Conservation (phyloP, 768 basidiomycete genomes). For the Kondoa subrosea region DNA sequence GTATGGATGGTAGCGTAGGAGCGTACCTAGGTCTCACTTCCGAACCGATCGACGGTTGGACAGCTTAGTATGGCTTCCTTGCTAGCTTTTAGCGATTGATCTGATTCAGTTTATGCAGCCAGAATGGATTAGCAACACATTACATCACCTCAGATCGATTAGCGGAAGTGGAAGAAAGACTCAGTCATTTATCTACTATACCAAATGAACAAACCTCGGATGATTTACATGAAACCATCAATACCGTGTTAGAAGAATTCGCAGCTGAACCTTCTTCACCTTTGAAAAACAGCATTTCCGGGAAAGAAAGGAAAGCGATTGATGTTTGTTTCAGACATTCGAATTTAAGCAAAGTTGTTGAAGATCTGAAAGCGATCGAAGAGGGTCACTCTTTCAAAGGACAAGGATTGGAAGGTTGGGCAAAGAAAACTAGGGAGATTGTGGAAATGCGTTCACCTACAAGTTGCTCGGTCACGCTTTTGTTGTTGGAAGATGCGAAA, state of each 20-base stretch:
- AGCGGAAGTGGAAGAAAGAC: slow-evolving; percentile 32
- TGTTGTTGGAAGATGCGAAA: slow-evolving; percentile 57
- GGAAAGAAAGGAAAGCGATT: slow-evolving; percentile 53
- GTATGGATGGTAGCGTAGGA: slow-evolving; percentile 77
- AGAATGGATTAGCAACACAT: slow-evolving; percentile 86
- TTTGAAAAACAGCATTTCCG: slow-evolving; percentile 33
- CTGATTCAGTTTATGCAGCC: slow-evolving; percentile 30
- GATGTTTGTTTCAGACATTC: slow-evolving; percentile 60
- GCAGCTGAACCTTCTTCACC: slow-evolving; percentile 35
- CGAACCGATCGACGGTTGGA: slow-evolving; percentile 53
- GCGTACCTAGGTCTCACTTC: slow-evolving; percentile 85
- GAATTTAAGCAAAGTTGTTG: slow-evolving; percentile 54
- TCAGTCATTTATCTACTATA: slow-evolving; percentile 10
- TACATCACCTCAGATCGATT: slow-evolving; percentile 64
- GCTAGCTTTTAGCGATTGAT: no score
- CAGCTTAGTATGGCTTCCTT: slow-evolving; percentile 35
- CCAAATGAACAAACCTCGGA: slow-evolving; percentile 23
- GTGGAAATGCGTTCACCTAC: slow-evolving; percentile 69
- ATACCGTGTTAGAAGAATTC: slow-evolving; percentile 53
- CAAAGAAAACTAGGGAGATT: slow-evolving; percentile 46
- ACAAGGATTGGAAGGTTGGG: slow-evolving; percentile 52
- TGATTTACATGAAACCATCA: slow-evolving; percentile 39
- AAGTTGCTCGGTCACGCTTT: slow-evolving; percentile 73
- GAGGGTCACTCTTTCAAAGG: slow-evolving; percentile 19
- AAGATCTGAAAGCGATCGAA: slow-evolving; percentile 40